Evolutionary conservation across 2,329 filamentous ascomycete genomes (phyloP), one percentile per base, ranked within the genome.

Genomic region (Fusarium staphyleae): DNA sequence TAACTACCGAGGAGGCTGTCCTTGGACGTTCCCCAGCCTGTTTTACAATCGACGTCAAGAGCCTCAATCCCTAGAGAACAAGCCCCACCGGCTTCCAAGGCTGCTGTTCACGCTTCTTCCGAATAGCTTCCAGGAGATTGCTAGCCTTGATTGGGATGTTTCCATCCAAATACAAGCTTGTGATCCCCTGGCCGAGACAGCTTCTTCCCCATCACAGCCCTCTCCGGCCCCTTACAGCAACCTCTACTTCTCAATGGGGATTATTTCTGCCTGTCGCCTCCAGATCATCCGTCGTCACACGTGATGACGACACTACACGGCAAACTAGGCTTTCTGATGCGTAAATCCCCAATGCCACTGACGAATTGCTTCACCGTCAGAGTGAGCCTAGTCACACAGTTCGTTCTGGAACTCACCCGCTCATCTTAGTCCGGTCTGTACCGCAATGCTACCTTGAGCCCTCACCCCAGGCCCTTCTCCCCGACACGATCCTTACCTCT

Each of bases 271-370:
- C 19, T 26, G 41, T 46, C 29, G 36, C 48, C 28, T 60, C 52
- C 42, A 47, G 53, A 51, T 63, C 52, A 54, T 46, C 47, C 34
- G 36, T 11, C 36, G 43, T 51, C 40, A 63, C 59, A 66, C 59
- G 63, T 66, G 61, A 66, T 65, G 51, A 63, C 59, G 55, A 56
- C 55, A 65, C 43, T 46, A 45, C 14, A 32, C 36, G 47, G 48
- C 49, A 35, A 50, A 50, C 33, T 50, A n/a, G 45, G 48, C 42
- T 51, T 50, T 41, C 36, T 29, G 35, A 58, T 49, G 18, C 34
- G 62, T 55, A 63, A 55, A 50, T 48, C 39, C 30, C 39, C 16
- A 15, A 47, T 56, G 36, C 54, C 63, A 60, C 62, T 29, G 39
- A 42, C 44, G 24, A 24, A 24, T 50, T 7, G 22, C 22, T 24